These are phyloP conservation scores for Polychaeton citri DNA, from an alignment of 2,329 filamentous ascomycete species.

Conservation along the genomic window DNA sequence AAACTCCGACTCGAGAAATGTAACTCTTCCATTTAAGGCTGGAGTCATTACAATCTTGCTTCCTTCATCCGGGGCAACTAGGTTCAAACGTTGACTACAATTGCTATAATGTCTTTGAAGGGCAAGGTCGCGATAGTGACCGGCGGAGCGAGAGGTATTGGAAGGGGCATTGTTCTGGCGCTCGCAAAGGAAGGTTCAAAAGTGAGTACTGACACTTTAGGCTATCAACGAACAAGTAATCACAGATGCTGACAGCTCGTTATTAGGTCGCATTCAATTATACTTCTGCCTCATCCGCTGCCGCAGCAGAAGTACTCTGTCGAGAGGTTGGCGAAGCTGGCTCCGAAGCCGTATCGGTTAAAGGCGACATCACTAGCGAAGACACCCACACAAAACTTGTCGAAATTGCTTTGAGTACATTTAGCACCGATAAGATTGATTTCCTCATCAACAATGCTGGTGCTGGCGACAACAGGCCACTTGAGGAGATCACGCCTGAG, in stretches of 20 bases:
- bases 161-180: constrained; percentile 1
- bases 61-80: too few relatives aligned
- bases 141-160: constrained; percentile 2
- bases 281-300: constrained; percentile 1
- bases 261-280: too few relatives aligned
- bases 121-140: constrained; percentile 4
- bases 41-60: too few relatives aligned
- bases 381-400: neutral
- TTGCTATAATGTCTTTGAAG: neutral
- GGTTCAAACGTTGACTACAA: neutral
- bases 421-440: constrained; percentile 1
- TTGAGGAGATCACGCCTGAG: constrained; percentile 2
- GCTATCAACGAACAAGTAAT: too few relatives aligned
- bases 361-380: constrained; percentile 1
- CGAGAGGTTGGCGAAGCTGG: constrained; percentile 1
- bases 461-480: neutral
- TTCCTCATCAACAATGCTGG: constrained; percentile 4
- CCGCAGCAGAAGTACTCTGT: neutral
- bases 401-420: neutral
- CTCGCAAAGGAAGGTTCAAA: constrained; percentile 2
- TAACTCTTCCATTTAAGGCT: too few relatives aligned
- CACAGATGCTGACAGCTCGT: too few relatives aligned
- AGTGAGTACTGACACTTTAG: neutral
- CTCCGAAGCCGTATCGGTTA: constrained; percentile 1
- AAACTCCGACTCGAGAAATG: too few relatives aligned